Base-by-base conservation (phyloP, 1,139 yeast species). In the Maudiozyma humilis region DNA sequence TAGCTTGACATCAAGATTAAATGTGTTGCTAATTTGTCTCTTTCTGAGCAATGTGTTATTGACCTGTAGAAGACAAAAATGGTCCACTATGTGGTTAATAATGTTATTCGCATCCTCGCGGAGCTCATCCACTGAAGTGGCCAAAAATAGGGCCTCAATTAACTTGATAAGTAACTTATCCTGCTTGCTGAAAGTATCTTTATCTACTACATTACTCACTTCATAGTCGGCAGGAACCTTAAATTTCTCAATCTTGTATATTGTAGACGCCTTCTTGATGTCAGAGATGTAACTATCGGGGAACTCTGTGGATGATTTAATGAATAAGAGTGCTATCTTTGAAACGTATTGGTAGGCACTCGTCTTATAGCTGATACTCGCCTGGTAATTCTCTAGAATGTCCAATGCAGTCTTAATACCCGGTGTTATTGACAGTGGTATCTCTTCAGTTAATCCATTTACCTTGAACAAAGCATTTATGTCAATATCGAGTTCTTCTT, bases 371-470 rank as follows among this genome's bases (percentile, higher is more conserved):
- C 82, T 87, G 2, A 70, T 60, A 49, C 81, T 79, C 37, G 75
- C 69, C 42, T 86, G 71, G 4, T 77, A 75, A 55, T 86, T 89
- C 48, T 82, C 86, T 42, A 89, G 65, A 65, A 81, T 65, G 12
- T 65, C 63, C 30, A 76, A 53, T 0, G 96, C 96, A 3, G 91
- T 76, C 36, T 77, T 74, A 2, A 91, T 72, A 20, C 94, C 96
- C 0, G 96, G 85, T 0, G 96, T 82, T 18, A 91, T 71, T 1
- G 91, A 79, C 27, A 91, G 71, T 0, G 89, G 82, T 3, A 83
- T 76, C 39, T 71, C 70, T 1, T 67, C 70, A 3, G 75, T 68
- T 41, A 87, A 64, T 1, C 95, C 96, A 51, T 83, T 79, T 32
- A 88, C 75, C 44, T 73, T 72, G 60, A 89, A 78, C 44, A 78